phyloP scores from a whole-genome alignment of 192 early-diverging fungal species.

The Backusella tuberculispora region DNA sequence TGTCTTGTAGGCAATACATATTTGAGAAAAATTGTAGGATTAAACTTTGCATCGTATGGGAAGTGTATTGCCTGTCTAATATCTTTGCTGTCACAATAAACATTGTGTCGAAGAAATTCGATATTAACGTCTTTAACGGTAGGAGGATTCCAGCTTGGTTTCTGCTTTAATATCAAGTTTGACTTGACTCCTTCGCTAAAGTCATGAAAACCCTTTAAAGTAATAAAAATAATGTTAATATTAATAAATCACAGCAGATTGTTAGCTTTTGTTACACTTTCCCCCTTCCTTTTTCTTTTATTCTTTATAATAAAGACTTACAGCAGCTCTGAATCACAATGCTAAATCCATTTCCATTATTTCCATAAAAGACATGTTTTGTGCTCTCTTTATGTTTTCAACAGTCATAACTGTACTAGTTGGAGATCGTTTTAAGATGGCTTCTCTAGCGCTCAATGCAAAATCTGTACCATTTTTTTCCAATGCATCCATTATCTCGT shows the following conservation, averaged over 20 bases:
- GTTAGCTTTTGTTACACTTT: too few relatives aligned
- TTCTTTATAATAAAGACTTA: not conserved
- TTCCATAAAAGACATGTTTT: constrained; percentile 66
- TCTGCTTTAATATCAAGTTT: constrained; percentile 69
- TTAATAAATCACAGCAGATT: too few relatives aligned
- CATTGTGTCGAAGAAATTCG: constrained; percentile 38
- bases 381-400: constrained; percentile 75
- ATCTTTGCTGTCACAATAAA: constrained; percentile 46
- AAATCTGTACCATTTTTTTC: constrained; percentile 72
- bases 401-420: constrained; percentile 88
- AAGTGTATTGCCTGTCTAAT: constrained; percentile 37
- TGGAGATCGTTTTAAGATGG: constrained; percentile 74
- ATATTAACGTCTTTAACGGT: constrained; percentile 52
- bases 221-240: not conserved
- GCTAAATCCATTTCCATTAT: constrained; percentile 86
- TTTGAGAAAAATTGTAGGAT: constrained; percentile 56
- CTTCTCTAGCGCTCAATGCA: constrained; percentile 66
- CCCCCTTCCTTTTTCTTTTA: not conserved
- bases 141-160: constrained; percentile 77
- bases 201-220: constrained; percentile 62
- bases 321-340: constrained; percentile 72
- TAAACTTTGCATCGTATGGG: constrained; percentile 41
- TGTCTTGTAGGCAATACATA: constrained; percentile 68
- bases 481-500: constrained; percentile 85
- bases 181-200: constrained; percentile 90